Base-by-base conservation (phyloP, 2,329 filamentous ascomycete species). In the Trichoderma sp. region DNA sequence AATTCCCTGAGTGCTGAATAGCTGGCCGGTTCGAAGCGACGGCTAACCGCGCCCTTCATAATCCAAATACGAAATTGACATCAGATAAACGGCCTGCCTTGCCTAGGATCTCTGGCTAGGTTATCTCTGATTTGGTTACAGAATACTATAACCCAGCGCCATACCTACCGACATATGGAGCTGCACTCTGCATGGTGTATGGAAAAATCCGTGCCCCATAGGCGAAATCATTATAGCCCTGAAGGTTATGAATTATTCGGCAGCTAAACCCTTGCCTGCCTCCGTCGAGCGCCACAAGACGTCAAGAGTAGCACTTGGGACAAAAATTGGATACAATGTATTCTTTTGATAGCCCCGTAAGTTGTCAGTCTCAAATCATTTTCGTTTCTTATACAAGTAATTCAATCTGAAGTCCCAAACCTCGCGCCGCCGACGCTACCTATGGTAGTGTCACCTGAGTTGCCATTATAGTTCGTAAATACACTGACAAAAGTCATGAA, bases 321-420 rank as follows among this genome's bases (percentile, higher is more conserved):
- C 43, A 14, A 51, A 51, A 6, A 3, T 24, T 51, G 4, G 26
- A 64, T 30, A 2, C 2, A 21, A 30, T 14, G 14, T n/a, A 39
- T 39, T 15, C 8, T 9, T n/a, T 56, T 36, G 12, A 24, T 26
- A 36, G 12, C 26, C 21, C 26, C 18, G 26, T 21, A 47, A n/a
- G 6, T 6, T 43, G 26, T 15, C 34, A 28, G 11, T 12, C 56
- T 26, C 2, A 47, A 36, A 15, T 36, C 15, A 53, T 53, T 21
- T 24, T 34, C 15, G 21, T 43, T 53, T 36, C 67, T 15, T 70
- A 62, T 60, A 60, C 57, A 60, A 60, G 57, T 28, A 34, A 36
- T 36, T 70, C 67, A 70, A 70, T 70, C 67, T 70, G 39, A 62
- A 36, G 64, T 47, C n/a, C 39, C 57, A 28, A 18, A 62, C 14